These are phyloP conservation scores for Sarocladium oryzae DNA, from an alignment of 2,329 filamentous ascomycete species.

Conservation along the genomic window DNA sequence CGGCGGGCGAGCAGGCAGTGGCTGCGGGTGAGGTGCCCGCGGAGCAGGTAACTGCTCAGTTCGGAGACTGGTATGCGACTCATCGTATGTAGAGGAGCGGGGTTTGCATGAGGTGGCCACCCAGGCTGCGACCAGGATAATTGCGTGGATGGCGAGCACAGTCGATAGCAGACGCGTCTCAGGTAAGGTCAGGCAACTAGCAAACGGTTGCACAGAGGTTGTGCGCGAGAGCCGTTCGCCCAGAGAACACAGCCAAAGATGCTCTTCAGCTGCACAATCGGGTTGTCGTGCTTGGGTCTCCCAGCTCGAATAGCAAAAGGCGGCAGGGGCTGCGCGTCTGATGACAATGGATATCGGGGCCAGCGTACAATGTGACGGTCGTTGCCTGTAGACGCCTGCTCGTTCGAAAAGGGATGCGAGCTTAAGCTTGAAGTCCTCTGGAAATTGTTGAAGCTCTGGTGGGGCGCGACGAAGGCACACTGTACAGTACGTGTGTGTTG, in stretches of 20 bases:
- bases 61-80: constrained; percentile 34
- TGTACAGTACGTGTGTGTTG: too few relatives aligned
- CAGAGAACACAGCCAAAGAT: too few relatives aligned
- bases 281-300: too few relatives aligned
- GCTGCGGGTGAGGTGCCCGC: constrained; percentile 33
- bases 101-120: constrained; percentile 5
- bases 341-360: too few relatives aligned
- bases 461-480: background rate
- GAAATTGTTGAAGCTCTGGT: constrained; percentile 8
- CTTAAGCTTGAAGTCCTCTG: background rate
- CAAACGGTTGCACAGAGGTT: background rate
- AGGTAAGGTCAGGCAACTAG: background rate
- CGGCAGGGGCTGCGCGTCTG: background rate
- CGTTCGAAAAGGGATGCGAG: constrained; percentile 1
- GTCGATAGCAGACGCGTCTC: background rate
- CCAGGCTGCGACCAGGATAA: background rate
- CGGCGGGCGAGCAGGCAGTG: constrained; percentile 31
- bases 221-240: too few relatives aligned
- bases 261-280: too few relatives aligned
- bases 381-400: too few relatives aligned
- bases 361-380: too few relatives aligned
- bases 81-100: constrained; percentile 27
- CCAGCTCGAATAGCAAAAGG: background rate
- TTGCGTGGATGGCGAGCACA: background rate
- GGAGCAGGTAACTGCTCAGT: constrained; percentile 43